phyloP scores from a whole-genome alignment of 2,329 filamentous ascomycete genomes.

The Cladosporium sp. region DNA sequence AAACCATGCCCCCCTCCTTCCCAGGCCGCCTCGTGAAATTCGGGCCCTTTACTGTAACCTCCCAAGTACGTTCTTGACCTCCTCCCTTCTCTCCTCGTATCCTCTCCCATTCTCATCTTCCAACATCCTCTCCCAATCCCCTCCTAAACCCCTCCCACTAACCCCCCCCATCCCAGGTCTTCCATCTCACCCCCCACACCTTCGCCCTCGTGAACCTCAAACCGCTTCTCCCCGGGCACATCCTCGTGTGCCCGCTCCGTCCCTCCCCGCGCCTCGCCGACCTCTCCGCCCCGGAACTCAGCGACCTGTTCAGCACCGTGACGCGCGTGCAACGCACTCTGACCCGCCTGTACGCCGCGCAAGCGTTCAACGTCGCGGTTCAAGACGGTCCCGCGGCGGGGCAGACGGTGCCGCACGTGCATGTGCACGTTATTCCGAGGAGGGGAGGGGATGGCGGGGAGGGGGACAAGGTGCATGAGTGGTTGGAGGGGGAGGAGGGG shows the following conservation, averaged over 20 bases:
- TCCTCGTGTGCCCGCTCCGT: slow-evolving; percentile 77
- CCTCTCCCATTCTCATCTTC: too few relatives aligned
- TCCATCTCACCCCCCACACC: slow-evolving; percentile 72
- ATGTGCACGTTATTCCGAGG: slow-evolving; percentile 86
- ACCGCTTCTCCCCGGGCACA: slow-evolving; percentile 86
- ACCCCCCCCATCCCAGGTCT: slow-evolving; percentile 59
- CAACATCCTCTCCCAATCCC: slow-evolving; percentile 8
- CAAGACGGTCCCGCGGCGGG: slow-evolving; percentile 89
- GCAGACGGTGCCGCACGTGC: slow-evolving; percentile 90
- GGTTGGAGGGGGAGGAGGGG: slow-evolving; percentile 79
- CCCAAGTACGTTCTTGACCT: slow-evolving; percentile 41
- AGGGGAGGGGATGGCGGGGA: slow-evolving; percentile 55
- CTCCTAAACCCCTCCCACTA: neutral
- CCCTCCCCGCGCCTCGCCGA: slow-evolving; percentile 67
- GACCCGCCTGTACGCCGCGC: slow-evolving; percentile 55
- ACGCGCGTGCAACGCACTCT: slow-evolving; percentile 71
- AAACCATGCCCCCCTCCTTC: slow-evolving; percentile 30
- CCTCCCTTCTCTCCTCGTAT: too few relatives aligned
- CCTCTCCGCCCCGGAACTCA: slow-evolving; percentile 66
- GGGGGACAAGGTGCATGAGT: slow-evolving; percentile 74
- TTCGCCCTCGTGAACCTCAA: slow-evolving; percentile 95
- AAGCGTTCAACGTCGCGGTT: slow-evolving; percentile 88
- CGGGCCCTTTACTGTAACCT: slow-evolving; percentile 42
- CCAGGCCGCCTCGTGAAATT: slow-evolving; percentile 40
- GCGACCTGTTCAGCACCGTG: slow-evolving; percentile 82